These are phyloP conservation scores for Dactylella cylindrospora DNA, from an alignment of 2,329 filamentous ascomycete genomes.

Conservation along the genomic window DNA sequence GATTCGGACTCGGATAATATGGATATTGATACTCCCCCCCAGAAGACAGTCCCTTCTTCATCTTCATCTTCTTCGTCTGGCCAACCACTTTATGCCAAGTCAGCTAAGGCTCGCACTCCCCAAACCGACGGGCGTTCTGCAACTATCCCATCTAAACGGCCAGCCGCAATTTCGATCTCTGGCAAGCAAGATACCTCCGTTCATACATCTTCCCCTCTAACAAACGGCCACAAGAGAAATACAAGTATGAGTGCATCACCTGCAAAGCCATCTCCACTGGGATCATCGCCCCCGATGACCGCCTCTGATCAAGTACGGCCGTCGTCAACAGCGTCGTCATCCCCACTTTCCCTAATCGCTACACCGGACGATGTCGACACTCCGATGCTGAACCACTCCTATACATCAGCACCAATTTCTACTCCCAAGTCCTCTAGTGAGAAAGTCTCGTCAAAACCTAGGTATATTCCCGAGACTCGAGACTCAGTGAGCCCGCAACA, in stretches of 20 bases:
- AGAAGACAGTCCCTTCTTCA: constrained; percentile 16
- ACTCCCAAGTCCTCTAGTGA: constrained; percentile 27
- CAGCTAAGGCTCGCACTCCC: constrained; percentile 14
- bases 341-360: constrained; percentile 34
- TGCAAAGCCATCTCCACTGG: constrained; percentile 48
- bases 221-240: constrained; percentile 28
- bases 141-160: constrained; percentile 29
- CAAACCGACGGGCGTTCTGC: constrained; percentile 19
- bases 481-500: constrained; percentile 32
- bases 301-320: constrained; percentile 26
- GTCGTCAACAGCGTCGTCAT: constrained; percentile 37
- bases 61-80: constrained; percentile 35
- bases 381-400: constrained; percentile 35
- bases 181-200: constrained; percentile 5
- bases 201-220: constrained; percentile 12
- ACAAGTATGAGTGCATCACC: constrained; percentile 48
- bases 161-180: constrained; percentile 11
- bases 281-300: constrained; percentile 47
- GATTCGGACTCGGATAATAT: constrained; percentile 41
- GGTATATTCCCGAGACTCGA: constrained; percentile 30
- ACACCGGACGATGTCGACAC: constrained; percentile 38
- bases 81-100: constrained; percentile 37
- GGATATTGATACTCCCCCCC: constrained; percentile 25
- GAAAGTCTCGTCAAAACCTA: constrained; percentile 31
- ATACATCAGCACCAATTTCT: constrained; percentile 28